Base-by-base conservation (phyloP, 345 rosid species). In the Eutrema heterophyllum region DNA sequence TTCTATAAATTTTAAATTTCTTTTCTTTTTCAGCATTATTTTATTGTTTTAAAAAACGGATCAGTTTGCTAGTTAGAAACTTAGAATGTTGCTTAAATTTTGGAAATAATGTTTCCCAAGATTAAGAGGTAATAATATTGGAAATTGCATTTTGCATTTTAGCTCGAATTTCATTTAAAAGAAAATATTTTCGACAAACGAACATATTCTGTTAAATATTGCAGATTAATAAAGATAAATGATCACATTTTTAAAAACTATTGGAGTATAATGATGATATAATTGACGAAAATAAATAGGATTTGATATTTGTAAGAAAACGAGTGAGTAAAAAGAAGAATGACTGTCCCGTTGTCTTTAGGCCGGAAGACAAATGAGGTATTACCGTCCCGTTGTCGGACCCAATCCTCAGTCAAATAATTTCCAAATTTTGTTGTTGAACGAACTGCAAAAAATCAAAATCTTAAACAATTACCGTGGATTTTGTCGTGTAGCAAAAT, bases 401-500 rank as follows among this genome's bases (percentile, higher is more conserved):
- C 46, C 43, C 30, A 45, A 16, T 5, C 14, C n/a, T 45, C 18
- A 1, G 35, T 38, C 38, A 57, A 66, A 26, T 16, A 32, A 67
- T 5, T 52, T 54, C 32, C 40, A 51, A 2, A 6, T 73, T 74
- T 4, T 49, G n/a, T 50, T 54, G 70, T 52, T 60, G 49, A 67
- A 58, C 32, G 9, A 67, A 68, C 58, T 51, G 32, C 16, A 58
- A 51, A 29, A 29, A 29, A 4, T 2, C 30, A 29, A 3, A 29
- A 29, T 29, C 0, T 2, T 4, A 29, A 29, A 4, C 13, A 4
- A 1, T 67, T 38, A 38, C 59, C 29, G 21, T 43, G 36, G 36
- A 51, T 4, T 73, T 78, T 82, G 95, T 82, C 91, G 85, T 78
- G 78, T 82, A 81, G 85, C 26, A n/a, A 18, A 54, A 64, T 41